Evolutionary conservation across 371 early-diverging fungal species (phyloP).

Genomic region (Nematocida sp.): DNA sequence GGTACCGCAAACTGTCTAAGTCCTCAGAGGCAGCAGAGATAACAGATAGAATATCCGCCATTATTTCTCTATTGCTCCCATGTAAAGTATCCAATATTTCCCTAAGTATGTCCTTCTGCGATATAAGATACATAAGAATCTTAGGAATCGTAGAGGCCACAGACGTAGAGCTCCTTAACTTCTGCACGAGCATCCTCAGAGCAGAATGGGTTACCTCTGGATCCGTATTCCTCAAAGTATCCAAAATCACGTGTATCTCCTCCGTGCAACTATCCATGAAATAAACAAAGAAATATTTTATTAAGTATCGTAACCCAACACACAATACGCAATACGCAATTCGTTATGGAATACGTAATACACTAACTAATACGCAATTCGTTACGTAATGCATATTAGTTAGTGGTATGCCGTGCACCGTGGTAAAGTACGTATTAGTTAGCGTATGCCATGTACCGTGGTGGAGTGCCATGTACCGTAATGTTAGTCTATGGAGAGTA

Average conservation of each 20-base stretch:
- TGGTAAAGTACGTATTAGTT: too few species aligned
- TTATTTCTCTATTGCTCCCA: slow-evolving; percentile 45
- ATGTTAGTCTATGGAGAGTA: slow-evolving; percentile 6
- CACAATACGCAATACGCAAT: too few species aligned
- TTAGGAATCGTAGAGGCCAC: slow-evolving; percentile 42
- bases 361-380: too few species aligned
- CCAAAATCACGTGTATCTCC: slow-evolving; percentile 50
- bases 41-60: slow-evolving; percentile 63
- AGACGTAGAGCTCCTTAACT: slow-evolving; percentile 27
- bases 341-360: too few species aligned
- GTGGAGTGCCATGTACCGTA: background rate
- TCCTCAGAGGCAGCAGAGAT: slow-evolving; percentile 56
- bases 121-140: slow-evolving; percentile 39
- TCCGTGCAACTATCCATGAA: slow-evolving; percentile 46
- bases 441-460: too few species aligned
- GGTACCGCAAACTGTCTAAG: slow-evolving; percentile 53
- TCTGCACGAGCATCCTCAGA: slow-evolving; percentile 50
- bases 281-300: slow-evolving; percentile 50
- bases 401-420: too few species aligned
- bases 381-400: too few species aligned
- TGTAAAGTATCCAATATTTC: slow-evolving; percentile 29
- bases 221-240: slow-evolving; percentile 32
- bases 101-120: slow-evolving; percentile 35
- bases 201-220: slow-evolving; percentile 48
- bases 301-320: too few species aligned